These are phyloP conservation scores for Fusarium buxicola DNA, from an alignment of 2,329 filamentous ascomycete species.

Conservation along the genomic window DNA sequence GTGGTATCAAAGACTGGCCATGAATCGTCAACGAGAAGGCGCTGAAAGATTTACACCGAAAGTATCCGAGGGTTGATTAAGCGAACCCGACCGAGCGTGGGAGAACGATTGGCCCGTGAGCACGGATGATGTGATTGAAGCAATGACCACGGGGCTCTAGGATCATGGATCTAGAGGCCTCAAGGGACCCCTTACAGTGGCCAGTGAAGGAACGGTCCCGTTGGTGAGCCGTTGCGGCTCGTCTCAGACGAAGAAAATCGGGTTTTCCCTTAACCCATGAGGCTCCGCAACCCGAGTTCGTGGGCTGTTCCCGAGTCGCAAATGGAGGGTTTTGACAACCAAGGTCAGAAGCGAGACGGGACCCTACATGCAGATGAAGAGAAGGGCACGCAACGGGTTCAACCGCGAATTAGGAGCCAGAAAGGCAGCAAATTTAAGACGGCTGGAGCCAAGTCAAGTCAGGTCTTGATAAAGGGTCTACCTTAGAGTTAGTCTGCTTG, in stretches of 20 bases:
- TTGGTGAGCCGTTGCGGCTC: constrained; percentile 21
- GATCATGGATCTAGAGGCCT: constrained; percentile 30
- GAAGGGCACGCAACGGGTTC: neutral
- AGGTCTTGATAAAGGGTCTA: constrained; percentile 11
- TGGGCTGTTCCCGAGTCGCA: constrained; percentile 37
- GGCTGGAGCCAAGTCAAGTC: neutral
- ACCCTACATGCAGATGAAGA: constrained; percentile 20
- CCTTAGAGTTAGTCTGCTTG: neutral
- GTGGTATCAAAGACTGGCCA: constrained; percentile 3
- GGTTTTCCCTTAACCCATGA: constrained; percentile 5
- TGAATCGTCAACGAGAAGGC: neutral
- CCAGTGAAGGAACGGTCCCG: neutral
- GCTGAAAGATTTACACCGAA: constrained; percentile 19
- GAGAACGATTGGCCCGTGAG: constrained; percentile 47
- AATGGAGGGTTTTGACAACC: constrained; percentile 33
- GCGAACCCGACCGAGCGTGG: constrained; percentile 34
- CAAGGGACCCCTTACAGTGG: constrained; percentile 2
- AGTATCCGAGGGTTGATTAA: constrained; percentile 21
- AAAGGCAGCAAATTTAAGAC: neutral
- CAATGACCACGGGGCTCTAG: constrained; percentile 14
- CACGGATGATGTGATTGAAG: constrained; percentile 40
- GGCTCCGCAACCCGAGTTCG: constrained; percentile 24
- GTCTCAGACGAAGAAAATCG: constrained; percentile 9
- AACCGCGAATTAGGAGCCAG: neutral
- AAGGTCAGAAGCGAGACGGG: constrained; percentile 20